Evolutionary conservation across 129 eudicot species (phyloP), one percentile per base, ranked within the genome.

Genomic region (Apium graveolens): DNA sequence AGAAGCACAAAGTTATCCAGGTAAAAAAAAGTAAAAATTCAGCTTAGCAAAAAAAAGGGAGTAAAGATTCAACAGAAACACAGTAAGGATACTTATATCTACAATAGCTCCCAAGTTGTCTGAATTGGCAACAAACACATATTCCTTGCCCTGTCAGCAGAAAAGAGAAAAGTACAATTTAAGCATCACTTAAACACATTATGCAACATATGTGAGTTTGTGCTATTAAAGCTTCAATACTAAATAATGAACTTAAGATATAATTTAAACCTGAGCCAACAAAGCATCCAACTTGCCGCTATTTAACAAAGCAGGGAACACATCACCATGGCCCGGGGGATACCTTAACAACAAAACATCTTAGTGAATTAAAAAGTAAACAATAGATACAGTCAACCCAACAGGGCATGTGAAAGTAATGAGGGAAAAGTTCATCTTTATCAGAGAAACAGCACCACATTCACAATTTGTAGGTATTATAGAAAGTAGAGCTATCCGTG

Each of bases 251-350:
- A 75, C 60, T 35, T 35, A 45, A 75, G 68, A 78, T 79, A 44
- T 44, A 42, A 44, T 44, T 35, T 44, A 81, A 81, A 93, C 98
- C 98, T 93, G 89, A 6, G 97, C 82, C 85, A 96, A 80, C 44
- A 96, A 82, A 37, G 89, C 84, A 60, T 92, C 97, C 57, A 96
- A 97, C 81, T 96, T 96, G 78, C 99, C 99, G 79, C 99, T 96
- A 77, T 96, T 96, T 95, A 84, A 84, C 87, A 96, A 89, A 72
- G 99, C 86, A 48, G 99, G 85, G 84, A 96, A 96, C 73, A 96
- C 99, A 83, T 96, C 99, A 73, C 99, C 99, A 81, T 96, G 99
- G 39, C 99, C 99, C 77, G 99, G 99, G 53, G 99, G 99, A 78
- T 96, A 92, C 99, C 99, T 96, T 70, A 48, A 70, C 84, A 81